These are phyloP conservation scores for Volvox carteri DNA, from an alignment of 163 green algal species.

Conservation along the genomic window DNA sequence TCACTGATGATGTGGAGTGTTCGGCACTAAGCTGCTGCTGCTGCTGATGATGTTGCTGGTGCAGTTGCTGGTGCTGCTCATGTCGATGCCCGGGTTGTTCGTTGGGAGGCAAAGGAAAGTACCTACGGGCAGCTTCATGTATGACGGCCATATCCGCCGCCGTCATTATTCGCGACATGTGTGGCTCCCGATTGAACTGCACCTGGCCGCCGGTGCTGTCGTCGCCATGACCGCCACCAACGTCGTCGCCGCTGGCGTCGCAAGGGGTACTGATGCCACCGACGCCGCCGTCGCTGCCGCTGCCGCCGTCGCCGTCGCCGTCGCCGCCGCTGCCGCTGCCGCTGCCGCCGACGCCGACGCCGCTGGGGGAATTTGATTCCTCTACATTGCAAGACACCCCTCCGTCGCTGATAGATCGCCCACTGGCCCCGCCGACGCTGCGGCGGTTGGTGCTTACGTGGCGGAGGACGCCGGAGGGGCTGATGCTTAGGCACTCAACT, in stretches of 20 bases:
- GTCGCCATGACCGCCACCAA: no score
- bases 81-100: not conserved
- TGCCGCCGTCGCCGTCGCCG: no score
- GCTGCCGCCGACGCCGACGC: not conserved
- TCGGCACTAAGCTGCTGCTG: not conserved
- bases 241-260: not conserved
- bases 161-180: not conserved
- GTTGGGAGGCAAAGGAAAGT: no score
- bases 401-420: no score
- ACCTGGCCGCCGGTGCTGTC: not conserved
- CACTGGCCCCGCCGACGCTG: not conserved
- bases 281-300: not conserved
- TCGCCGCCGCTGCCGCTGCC: not conserved
- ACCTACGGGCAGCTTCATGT: not conserved
- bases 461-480: not conserved
- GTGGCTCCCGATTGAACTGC: not conserved
- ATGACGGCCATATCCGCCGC: not conserved
- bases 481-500: no score
- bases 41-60: not conserved
- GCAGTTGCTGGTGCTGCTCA: not conserved
- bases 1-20: not conserved
- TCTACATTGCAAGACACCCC: no score
- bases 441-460: not conserved
- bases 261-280: no score
- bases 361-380: no score